These are phyloP conservation scores for Neophaeococcomyces mojaviensis DNA, from an alignment of 2,329 filamentous ascomycete species.

Conservation along the genomic window DNA sequence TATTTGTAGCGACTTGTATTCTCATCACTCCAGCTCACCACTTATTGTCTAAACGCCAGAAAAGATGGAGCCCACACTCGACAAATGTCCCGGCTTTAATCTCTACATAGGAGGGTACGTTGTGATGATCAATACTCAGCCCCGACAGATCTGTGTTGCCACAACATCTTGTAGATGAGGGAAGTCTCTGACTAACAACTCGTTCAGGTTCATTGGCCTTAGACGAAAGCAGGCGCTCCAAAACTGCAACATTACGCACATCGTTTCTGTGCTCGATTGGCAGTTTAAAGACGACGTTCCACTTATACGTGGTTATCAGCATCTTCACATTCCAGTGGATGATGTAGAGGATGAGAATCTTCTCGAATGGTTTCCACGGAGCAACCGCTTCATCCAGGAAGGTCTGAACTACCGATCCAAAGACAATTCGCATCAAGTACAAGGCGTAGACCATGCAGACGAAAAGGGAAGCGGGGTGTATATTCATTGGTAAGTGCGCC, in stretches of 20 bases:
- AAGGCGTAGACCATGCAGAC: conserved; percentile 4
- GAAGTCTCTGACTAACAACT: not conserved
- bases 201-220: conserved; percentile 66
- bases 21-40: no score
- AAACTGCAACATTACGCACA: conserved; percentile 73
- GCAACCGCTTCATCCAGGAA: conserved; percentile 74
- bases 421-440: not conserved
- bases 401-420: conserved; percentile 47
- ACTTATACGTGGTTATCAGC: conserved; percentile 57
- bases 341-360: conserved; percentile 87
- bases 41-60: no score
- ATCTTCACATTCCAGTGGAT: conserved; percentile 76
- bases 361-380: conserved; percentile 67
- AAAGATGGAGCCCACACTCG: conserved; percentile 19
- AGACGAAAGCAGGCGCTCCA: conserved; percentile 62
- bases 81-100: conserved; percentile 55
- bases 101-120: conserved; percentile 71
- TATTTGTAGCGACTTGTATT: no score
- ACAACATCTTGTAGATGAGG: not conserved
- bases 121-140: not conserved
- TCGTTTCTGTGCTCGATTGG: conserved; percentile 72
- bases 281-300: conserved; percentile 43
- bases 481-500: conserved; percentile 59
- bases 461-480: conserved; percentile 52
- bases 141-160: not conserved